A percentile compares a stretch with the other conserved stretches of the same genome.
Conservation (phyloP, 2,329 filamentous ascomycete species). For the Aureobasidium sp. region DNA sequence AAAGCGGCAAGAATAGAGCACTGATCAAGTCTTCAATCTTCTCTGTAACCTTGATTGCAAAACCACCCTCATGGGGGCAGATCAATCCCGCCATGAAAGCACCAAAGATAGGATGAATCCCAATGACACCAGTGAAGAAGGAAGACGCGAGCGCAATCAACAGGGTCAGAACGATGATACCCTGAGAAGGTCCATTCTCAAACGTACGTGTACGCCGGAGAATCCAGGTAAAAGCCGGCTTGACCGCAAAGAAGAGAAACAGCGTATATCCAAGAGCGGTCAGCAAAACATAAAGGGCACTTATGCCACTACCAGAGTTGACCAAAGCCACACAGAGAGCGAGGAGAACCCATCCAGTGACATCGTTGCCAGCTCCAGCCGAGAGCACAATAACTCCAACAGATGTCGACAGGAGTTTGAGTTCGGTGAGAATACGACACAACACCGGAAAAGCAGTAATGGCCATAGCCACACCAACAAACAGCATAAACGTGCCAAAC, state of each 20-base stretch:
- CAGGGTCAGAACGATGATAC: slow-evolving; percentile 72
- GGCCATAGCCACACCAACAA: slow-evolving; percentile 86
- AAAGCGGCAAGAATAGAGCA: slow-evolving; percentile 76
- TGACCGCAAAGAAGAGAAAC: slow-evolving; percentile 63
- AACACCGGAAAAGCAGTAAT: slow-evolving; percentile 88
- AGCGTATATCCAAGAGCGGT: slow-evolving; percentile 65
- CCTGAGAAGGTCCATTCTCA: slow-evolving; percentile 80
- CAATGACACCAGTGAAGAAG: slow-evolving; percentile 85
- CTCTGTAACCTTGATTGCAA: slow-evolving; percentile 82
- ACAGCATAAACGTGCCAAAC: slow-evolving; percentile 59
- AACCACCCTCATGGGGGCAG: slow-evolving; percentile 80
- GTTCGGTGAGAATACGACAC: slow-evolving; percentile 83
- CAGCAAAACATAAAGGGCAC: slow-evolving; percentile 77
- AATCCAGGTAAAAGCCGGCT: slow-evolving; percentile 65
- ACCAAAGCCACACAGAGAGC: slow-evolving; percentile 89
- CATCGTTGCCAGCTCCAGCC: slow-evolving; percentile 88
- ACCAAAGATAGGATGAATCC: slow-evolving; percentile 89
- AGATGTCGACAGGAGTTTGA: slow-evolving; percentile 73
- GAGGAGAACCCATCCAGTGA: slow-evolving; percentile 82
- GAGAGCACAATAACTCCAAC: slow-evolving; percentile 85
- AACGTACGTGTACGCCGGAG: slow-evolving; percentile 66
- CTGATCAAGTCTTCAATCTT: slow-evolving; percentile 90
- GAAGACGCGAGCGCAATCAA: slow-evolving; percentile 68
- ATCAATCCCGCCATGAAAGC: slow-evolving; percentile 85
- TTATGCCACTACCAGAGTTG: slow-evolving; percentile 73